Evolutionary conservation across 495 filamentous ascomycete species (phyloP).

Genomic region (Neurospora pannonica): DNA sequence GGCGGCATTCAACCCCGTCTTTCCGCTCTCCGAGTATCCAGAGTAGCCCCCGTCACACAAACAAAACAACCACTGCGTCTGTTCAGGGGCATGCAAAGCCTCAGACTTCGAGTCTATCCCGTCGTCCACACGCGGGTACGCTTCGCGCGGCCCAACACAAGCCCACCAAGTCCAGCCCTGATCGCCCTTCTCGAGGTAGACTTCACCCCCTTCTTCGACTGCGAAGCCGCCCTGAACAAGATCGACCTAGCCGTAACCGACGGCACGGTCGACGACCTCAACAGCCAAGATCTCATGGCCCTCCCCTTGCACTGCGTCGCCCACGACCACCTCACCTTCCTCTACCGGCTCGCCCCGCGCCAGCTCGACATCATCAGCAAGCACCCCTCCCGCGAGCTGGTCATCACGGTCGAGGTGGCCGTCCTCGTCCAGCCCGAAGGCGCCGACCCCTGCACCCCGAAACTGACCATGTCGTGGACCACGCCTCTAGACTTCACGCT

Average conservation of each 20-base stretch:
- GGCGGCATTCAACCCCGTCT: slow-evolving; percentile 60
- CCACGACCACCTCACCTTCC: slow-evolving; percentile 74
- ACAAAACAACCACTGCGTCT: slow-evolving; percentile 46
- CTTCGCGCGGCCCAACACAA: slow-evolving; percentile 63
- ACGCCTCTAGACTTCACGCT: slow-evolving; percentile 76
- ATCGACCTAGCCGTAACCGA: slow-evolving; percentile 57
- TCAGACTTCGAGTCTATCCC: slow-evolving; percentile 64
- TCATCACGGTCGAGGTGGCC: slow-evolving; percentile 56
- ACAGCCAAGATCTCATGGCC: slow-evolving; percentile 40
- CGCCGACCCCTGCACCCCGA: slow-evolving; percentile 53
- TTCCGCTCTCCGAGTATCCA: slow-evolving; percentile 68
- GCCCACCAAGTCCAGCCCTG: slow-evolving; percentile 53
- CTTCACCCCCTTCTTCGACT: slow-evolving; percentile 72
- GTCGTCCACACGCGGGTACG: slow-evolving; percentile 76
- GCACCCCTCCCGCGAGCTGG: slow-evolving; percentile 37
- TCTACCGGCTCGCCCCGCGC: slow-evolving; percentile 67
- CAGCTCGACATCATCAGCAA: slow-evolving; percentile 48
- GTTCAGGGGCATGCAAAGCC: slow-evolving; percentile 54
- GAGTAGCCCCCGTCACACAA: slow-evolving; percentile 55
- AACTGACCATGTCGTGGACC: slow-evolving; percentile 70
- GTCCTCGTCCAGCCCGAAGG: slow-evolving; percentile 45
- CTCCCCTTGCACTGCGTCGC: slow-evolving; percentile 65
- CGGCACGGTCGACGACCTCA: slow-evolving; percentile 61
- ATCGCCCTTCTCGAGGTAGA: slow-evolving; percentile 82
- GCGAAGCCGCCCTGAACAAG: slow-evolving; percentile 57